phyloP scores from a whole-genome alignment of 2,329 filamentous ascomycete species.

The Thermothelomyces thermophilus region DNA sequence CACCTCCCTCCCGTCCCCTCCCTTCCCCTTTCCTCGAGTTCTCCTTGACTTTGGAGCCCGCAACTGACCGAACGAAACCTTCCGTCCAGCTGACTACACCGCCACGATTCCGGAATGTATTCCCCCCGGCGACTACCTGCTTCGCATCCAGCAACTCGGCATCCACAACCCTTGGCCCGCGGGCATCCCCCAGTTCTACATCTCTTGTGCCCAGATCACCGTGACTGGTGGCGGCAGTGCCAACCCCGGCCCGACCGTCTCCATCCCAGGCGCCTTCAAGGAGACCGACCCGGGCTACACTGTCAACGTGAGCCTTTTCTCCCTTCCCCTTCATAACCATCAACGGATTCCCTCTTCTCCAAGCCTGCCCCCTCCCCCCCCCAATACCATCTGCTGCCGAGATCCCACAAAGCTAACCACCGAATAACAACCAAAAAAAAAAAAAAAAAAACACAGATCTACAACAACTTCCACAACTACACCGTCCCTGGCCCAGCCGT shows the following conservation, averaged over 20 bases:
- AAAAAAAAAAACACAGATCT: constrained; percentile 19
- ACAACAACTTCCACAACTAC: constrained; percentile 24
- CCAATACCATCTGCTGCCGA: too few species aligned
- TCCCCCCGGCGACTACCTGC: constrained; percentile 51
- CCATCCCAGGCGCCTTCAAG: constrained; percentile 40
- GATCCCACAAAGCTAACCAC: neutral
- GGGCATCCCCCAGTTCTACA: constrained; percentile 32
- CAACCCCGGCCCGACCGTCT: constrained; percentile 29
- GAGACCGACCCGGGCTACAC: constrained; percentile 40
- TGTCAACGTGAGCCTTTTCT: constrained; percentile 34
- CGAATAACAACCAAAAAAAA: neutral
- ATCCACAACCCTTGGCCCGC: constrained; percentile 44
- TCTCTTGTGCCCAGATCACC: constrained; percentile 29
- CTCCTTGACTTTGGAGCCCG: neutral
- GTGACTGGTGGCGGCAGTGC: constrained; percentile 36
- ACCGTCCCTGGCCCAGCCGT: constrained; percentile 24
- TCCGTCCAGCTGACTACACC: constrained; percentile 26
- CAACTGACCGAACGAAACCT: neutral
- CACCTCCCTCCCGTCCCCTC: neutral
- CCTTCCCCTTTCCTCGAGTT: neutral
- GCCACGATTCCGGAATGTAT: constrained; percentile 45
- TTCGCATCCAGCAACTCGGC: constrained; percentile 54
- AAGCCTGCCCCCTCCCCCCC: too few species aligned
- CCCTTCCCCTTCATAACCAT: neutral
- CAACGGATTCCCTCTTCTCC: neutral